Base-by-base conservation (phyloP, 805 yeast species). In the Candida sanyiensis region DNA sequence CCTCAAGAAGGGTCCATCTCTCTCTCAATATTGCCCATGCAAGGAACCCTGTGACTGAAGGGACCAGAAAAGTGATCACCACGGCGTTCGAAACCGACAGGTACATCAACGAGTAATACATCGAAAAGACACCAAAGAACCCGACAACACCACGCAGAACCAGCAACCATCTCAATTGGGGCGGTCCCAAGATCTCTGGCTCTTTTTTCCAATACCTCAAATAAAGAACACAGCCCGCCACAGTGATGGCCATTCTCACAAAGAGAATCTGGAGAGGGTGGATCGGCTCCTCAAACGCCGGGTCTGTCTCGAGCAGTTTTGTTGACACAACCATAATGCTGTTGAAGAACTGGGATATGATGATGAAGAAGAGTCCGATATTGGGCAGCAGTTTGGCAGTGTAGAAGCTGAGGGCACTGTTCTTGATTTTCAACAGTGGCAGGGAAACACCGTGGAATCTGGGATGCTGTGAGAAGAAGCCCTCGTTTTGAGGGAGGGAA, bases 41-140 rank as follows among this genome's bases (percentile, higher is more conserved):
- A 39, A 81, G 59, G 17, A 86, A 59, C 0, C 87, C 83, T 0
- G 95, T 83, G 13, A 83, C 72, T 39, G 83, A 70, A 0, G 97
- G 97, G 0, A 78, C 67, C 51, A 88, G 59, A 49, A 88, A 88
- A 3, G 90, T 77, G 36, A 88, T 80, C 12, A 83, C 80, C 1
- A 85, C 80, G 1, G 94, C 84, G 53, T 88, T 96, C 9, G 89
- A 79, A 6, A 88, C 70, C 36, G 85, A 73, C 33, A 88, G 66
- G 51, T 82, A 84, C 62, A 76, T 69, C 46, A 88, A 63, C 1
- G 95, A 76, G 55, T 69, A 84, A 58, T 85, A 88, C 54, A 83
- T 66, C 4, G 90, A 81, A 52, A 80, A 80, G 6, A 87, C 94
- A 4, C 95, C 95, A 41, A 82, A 57, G 49, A 79, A 84, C 6